Evolutionary conservation across 345 rosid genomes (phyloP).

Genomic region (Boechera retrofracta): DNA sequence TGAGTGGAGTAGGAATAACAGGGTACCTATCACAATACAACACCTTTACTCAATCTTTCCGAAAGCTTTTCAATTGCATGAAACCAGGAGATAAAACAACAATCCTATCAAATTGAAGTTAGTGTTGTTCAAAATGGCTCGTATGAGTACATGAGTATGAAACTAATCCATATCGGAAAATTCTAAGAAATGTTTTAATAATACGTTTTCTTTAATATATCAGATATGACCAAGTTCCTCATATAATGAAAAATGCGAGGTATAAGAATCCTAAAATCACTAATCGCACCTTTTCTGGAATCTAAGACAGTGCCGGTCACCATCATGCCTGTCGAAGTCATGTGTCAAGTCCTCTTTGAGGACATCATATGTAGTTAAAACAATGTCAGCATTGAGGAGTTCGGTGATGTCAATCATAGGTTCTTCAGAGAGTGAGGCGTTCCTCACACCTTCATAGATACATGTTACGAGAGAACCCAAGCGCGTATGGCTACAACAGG

Average conservation of each 20-base stretch:
- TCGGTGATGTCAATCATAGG: constrained; percentile 60
- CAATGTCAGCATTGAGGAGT: constrained; percentile 76
- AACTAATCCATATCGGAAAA: constrained; percentile 2
- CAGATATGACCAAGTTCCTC: background rate
- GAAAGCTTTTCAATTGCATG: constrained; percentile 21
- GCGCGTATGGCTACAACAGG: constrained; percentile 72
- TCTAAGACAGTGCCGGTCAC: constrained; percentile 88
- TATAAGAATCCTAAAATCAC: constrained; percentile 25
- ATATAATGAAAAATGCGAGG: constrained; percentile 2
- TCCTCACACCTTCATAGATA: constrained; percentile 88
- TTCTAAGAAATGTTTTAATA: constrained; percentile 9
- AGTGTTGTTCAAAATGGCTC: background rate
- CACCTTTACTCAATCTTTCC: constrained; percentile 32
- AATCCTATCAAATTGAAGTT: constrained; percentile 1
- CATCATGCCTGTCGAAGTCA: constrained; percentile 91
- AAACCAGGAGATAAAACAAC: constrained; percentile 12
- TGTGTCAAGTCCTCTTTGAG: constrained; percentile 96
- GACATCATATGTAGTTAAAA: constrained; percentile 93
- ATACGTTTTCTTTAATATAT: background rate
- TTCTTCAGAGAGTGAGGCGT: constrained; percentile 61
- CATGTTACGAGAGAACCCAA: constrained; percentile 72
- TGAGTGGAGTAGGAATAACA: constrained; percentile 84
- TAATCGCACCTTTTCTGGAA: constrained; percentile 80
- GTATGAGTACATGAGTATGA: background rate
- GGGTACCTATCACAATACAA: constrained; percentile 74